phyloP scores from a whole-genome alignment of 805 yeast species.

The Wickerhamomyces xylosicus region DNA sequence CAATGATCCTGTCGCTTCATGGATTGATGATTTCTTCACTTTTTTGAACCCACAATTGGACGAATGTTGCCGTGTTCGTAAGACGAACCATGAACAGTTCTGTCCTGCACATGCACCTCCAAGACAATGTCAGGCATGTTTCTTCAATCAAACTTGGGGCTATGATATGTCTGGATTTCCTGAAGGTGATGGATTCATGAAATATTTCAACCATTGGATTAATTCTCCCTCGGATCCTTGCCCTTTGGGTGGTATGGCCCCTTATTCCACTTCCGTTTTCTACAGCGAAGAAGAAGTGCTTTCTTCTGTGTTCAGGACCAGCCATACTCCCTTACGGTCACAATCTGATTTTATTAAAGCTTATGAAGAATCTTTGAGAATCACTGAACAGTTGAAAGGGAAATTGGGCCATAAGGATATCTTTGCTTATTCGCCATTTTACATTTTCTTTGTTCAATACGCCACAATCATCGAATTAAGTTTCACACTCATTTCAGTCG shows the following conservation, averaged over 20 bases:
- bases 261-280: slow-evolving; percentile 56
- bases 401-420: slow-evolving; percentile 35
- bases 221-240: slow-evolving; percentile 73
- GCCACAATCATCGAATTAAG: slow-evolving; percentile 53
- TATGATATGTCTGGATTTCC: slow-evolving; percentile 81
- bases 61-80: slow-evolving; percentile 72
- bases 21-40: slow-evolving; percentile 86
- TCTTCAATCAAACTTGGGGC: slow-evolving; percentile 51
- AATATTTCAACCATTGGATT: slow-evolving; percentile 73
- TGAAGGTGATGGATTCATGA: slow-evolving; percentile 57
- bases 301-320: slow-evolving; percentile 67
- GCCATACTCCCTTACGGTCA: slow-evolving; percentile 71
- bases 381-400: slow-evolving; percentile 44
- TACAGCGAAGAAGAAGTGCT: slow-evolving; percentile 31
- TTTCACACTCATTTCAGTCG: slow-evolving; percentile 38
- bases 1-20: slow-evolving; percentile 76
- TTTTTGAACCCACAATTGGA: slow-evolving; percentile 83
- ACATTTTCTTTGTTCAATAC: slow-evolving; percentile 88
- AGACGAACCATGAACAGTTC: slow-evolving; percentile 35
- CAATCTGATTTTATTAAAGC: slow-evolving; percentile 81
- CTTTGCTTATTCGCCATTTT: slow-evolving; percentile 90
- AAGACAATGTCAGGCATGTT: slow-evolving; percentile 68
- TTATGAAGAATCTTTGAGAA: slow-evolving; percentile 58
- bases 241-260: slow-evolving; percentile 93
- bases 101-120: slow-evolving; percentile 62